phyloP scores from a whole-genome alignment of 2,329 filamentous ascomycete genomes.

The Phyllosticta ampelicida region DNA sequence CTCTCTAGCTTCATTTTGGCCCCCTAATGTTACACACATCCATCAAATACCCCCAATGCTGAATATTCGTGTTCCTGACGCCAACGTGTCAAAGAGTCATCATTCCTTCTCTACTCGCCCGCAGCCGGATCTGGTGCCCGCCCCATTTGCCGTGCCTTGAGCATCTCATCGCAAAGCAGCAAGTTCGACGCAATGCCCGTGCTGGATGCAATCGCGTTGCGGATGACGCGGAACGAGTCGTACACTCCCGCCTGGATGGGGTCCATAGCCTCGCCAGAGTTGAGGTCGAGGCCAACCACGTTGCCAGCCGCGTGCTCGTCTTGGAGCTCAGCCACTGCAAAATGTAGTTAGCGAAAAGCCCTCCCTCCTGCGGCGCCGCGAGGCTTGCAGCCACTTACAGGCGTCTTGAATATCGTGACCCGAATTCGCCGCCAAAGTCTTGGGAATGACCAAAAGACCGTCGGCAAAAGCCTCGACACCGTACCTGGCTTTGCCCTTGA shows the following conservation, averaged over 20 bases:
- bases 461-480: conserved; percentile 93
- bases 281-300: conserved; percentile 73
- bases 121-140: conserved; percentile 23
- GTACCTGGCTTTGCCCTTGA: conserved; percentile 97
- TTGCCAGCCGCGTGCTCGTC: conserved; percentile 80
- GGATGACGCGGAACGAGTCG: conserved; percentile 88
- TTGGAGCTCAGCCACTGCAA: conserved; percentile 67
- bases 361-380: not conserved
- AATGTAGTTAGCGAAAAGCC: conserved; percentile 7
- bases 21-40: not conserved
- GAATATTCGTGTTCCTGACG: not conserved
- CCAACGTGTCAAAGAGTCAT: not conserved
- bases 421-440: conserved; percentile 91
- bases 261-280: conserved; percentile 88
- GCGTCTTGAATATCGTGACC: conserved; percentile 96
- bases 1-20: not conserved
- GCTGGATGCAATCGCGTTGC: conserved; percentile 88
- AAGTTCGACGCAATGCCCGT: conserved; percentile 93
- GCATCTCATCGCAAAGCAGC: conserved; percentile 87
- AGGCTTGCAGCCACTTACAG: conserved; percentile 45
- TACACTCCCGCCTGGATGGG: conserved; percentile 85
- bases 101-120: conserved; percentile 5
- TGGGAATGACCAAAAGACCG: conserved; percentile 88
- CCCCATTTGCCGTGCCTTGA: conserved; percentile 93
- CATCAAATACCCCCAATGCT: not conserved